A percentile compares a stretch with the other conserved stretches of the same genome.
These are phyloP conservation scores for Cyclocybe cylindracea DNA, from an alignment of 768 basidiomycete species.

Conservation along the genomic window DNA sequence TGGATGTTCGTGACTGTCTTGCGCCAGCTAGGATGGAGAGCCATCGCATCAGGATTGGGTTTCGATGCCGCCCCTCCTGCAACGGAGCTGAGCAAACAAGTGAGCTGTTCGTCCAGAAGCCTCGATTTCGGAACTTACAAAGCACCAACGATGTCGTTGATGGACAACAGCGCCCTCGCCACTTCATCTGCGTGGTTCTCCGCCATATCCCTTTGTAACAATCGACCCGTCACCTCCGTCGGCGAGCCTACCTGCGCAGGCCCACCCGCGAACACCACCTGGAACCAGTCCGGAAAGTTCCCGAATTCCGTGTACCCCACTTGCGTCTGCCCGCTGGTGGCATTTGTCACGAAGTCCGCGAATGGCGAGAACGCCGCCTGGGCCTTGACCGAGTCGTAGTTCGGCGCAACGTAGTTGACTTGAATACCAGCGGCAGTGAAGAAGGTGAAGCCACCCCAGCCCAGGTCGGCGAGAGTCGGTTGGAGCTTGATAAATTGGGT, in stretches of 20 bases:
- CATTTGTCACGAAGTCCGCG: slow-evolving; percentile 25
- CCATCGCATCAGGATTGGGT: slow-evolving; percentile 36
- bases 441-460: slow-evolving; percentile 43
- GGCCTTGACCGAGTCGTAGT: slow-evolving; percentile 34
- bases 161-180: slow-evolving; percentile 22
- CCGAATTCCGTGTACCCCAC: slow-evolving; percentile 15
- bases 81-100: slow-evolving; percentile 30
- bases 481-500: slow-evolving; percentile 35
- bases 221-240: slow-evolving; percentile 31
- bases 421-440: slow-evolving; percentile 20
- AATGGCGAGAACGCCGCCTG: slow-evolving; percentile 35
- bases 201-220: slow-evolving; percentile 30
- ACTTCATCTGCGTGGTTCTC: slow-evolving; percentile 22
- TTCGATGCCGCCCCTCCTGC: slow-evolving; percentile 45
- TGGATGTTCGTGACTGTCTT: slow-evolving; percentile 34
- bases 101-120: not conserved
- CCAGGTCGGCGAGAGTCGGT: slow-evolving; percentile 38
- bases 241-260: slow-evolving; percentile 20
- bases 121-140: slow-evolving; percentile 17
- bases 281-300: slow-evolving; percentile 27
- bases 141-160: slow-evolving; percentile 16
- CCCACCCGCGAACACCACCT: not conserved
- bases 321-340: slow-evolving; percentile 16
- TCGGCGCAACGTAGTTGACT: slow-evolving; percentile 30
- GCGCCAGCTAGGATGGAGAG: slow-evolving; percentile 51